Evolutionary conservation across 345 rosid genomes (phyloP), one percentile per base, ranked within the genome.

Genomic region (Bretschneidera sinensis): DNA sequence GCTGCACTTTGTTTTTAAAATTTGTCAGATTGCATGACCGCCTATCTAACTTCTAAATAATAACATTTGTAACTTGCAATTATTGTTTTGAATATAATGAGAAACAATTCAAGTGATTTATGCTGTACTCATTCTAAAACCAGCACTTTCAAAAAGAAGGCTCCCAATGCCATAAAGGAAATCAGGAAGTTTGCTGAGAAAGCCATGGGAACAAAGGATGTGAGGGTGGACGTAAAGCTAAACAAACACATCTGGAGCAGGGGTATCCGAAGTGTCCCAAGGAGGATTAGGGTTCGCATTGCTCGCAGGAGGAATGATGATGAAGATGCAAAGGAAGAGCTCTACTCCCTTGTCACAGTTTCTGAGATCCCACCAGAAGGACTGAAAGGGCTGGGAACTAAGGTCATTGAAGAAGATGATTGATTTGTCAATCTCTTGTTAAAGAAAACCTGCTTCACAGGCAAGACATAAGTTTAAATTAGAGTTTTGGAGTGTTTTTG

Each of bases 71-170:
- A 39, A 5, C 10, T 39, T 39, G 45, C n/a, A n/a, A n/a, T n/a
- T n/a, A 39, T 39, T 39, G 15, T 39, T 39, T 1, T 39, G 45
- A 39, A 11, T 5, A 11, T 5, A 14, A 11, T 39, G 1, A 39
- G 6, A 13, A 39, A 5, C 1, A 13, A 14, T 39, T 39, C 16
- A 1, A 39, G 15, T 39, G 4, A 4, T 31, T 31, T 4, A 31
- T 31, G 9, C 9, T 31, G 50, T 47, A 6, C 11, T 20, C 6
- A 14, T 61, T 58, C 22, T 49, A 47, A 49, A 48, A 39, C 45
- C 76, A 80, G 88, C 62, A 80, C 88, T 0, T 83, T 80, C 78
- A 83, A 83, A 78, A 80, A 83, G 85, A 83, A 78, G 63, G 88
- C 88, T 52, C 88, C 88, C 1, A 83, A 76, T 24, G 88, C 85